Base-by-base conservation (phyloP, 192 early-diverging fungal species). In the Coemansia sp. region DNA sequence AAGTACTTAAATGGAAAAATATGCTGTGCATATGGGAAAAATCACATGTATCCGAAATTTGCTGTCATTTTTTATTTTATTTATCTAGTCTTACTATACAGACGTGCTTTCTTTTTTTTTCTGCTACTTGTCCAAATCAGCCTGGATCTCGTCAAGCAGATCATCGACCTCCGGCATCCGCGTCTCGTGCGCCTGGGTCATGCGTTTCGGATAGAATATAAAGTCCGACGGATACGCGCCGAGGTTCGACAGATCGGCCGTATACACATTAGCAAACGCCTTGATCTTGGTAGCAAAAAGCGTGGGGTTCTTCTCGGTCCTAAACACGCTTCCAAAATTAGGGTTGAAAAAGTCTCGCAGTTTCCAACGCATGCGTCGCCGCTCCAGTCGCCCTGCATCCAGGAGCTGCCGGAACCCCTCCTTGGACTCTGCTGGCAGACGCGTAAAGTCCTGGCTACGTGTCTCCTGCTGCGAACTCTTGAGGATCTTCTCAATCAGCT, bases 281-380 rank as follows among this genome's bases (percentile, higher is more conserved):
- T 72, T 71, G 52, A 89, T 83, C 69, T 89, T 89, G 49, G 85
- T 84, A 6, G 88, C 85, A 75, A 89, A 89, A 63, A 84, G 70
- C 23, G 84, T 84, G 0, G 88, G 85, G 68, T 89, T 76, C 65
- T 87, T 82, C 57, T 86, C 79, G 9, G 88, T 85, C 18, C 88
- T 60, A 48, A 89, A 89, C 15, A 87, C 88, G 40, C 84, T 85
- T 44, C 88, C 88, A 81, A 89, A 89, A 52, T 84, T 77, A 0
- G 71, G 57, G 61, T 87, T 89, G 64, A 86, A 87, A 13, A 76
- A 77, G 41, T 76, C 78, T 15, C 84, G 83, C 16, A 87, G 67
- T 62, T 76, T 63, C 63, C 81, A 71, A 37, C 88, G 77, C 9
- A 75, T 68, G 10, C 58, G 53, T 2, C 75, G 40, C 37, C 88